A percentile compares a stretch with the other conserved stretches of the same genome.
Conservation (phyloP, 2,329 filamentous ascomycete species). For the Coniochaeta prunicola region DNA sequence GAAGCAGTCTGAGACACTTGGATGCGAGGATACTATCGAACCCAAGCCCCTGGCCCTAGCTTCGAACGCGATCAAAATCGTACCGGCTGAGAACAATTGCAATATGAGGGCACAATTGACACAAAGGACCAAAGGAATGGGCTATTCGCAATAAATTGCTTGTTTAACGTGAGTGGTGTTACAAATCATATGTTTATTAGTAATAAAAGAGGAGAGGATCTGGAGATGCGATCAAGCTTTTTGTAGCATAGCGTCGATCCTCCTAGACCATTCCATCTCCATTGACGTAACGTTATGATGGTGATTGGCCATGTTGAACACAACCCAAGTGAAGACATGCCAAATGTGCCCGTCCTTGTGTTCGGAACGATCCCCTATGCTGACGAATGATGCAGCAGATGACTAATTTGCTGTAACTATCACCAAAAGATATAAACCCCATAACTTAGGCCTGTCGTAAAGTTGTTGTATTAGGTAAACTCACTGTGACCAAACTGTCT, state of each 20-base stretch:
- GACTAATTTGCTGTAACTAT: neutral
- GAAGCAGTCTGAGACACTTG: too few relatives aligned
- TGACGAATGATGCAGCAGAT: neutral
- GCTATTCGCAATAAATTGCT: neutral
- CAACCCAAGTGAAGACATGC: too few relatives aligned
- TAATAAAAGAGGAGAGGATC: neutral
- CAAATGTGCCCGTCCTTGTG: too few relatives aligned
- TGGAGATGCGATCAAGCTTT: neutral
- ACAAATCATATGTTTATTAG: neutral
- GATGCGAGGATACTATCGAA: too few relatives aligned
- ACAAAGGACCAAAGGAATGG: neutral
- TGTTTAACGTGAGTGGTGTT: neutral
- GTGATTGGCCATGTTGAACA: too few relatives aligned
- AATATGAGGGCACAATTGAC: too few relatives aligned
- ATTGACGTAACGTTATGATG: too few relatives aligned
- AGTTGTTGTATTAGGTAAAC: neutral
- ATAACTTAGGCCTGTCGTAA: neutral
- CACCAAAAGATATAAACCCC: neutral
- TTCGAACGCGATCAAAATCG: too few relatives aligned
- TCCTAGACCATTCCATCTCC: neutral
- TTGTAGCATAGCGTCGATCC: neutral
- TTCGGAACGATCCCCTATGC: too few relatives aligned
- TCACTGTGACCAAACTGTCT: neutral
- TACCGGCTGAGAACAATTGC: too few relatives aligned
- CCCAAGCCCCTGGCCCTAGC: too few relatives aligned